A percentile compares a stretch with the other conserved stretches of the same genome.
These are phyloP conservation scores for Jatropha curcas DNA, from an alignment of 345 rosid species.

Conservation along the genomic window DNA sequence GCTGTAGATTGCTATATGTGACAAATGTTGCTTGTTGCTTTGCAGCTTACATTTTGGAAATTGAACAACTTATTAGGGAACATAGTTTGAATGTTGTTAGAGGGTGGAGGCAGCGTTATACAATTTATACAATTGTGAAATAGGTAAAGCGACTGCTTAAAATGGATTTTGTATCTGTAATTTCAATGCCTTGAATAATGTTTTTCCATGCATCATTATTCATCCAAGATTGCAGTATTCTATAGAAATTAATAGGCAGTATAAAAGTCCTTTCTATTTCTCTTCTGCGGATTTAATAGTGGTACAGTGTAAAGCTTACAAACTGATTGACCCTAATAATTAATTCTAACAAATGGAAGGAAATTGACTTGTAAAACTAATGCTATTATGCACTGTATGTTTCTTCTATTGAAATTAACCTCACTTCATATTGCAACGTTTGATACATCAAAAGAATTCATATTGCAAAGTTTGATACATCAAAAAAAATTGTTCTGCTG, in stretches of 20 bases:
- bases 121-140: not conserved
- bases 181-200: not conserved
- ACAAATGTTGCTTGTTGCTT: not conserved
- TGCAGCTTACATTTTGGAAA: not conserved
- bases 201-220: not conserved
- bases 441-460: not conserved
- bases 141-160: not conserved
- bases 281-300: too few relatives aligned
- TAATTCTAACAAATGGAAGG: not conserved
- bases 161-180: not conserved
- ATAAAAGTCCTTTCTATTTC: too few relatives aligned
- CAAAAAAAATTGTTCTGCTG: too few relatives aligned
- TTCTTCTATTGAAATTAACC: not conserved
- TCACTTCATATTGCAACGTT: not conserved
- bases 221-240: not conserved
- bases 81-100: not conserved
- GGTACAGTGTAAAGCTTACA: not conserved
- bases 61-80: not conserved
- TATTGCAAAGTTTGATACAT: not conserved
- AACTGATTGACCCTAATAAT: not conserved
- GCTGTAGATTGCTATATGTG: not conserved
- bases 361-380: not conserved
- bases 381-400: not conserved
- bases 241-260: not conserved
- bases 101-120: too few relatives aligned